Evolutionary conservation across 2,329 filamentous ascomycete genomes (phyloP).

Genomic region (Esteya vermicola): DNA sequence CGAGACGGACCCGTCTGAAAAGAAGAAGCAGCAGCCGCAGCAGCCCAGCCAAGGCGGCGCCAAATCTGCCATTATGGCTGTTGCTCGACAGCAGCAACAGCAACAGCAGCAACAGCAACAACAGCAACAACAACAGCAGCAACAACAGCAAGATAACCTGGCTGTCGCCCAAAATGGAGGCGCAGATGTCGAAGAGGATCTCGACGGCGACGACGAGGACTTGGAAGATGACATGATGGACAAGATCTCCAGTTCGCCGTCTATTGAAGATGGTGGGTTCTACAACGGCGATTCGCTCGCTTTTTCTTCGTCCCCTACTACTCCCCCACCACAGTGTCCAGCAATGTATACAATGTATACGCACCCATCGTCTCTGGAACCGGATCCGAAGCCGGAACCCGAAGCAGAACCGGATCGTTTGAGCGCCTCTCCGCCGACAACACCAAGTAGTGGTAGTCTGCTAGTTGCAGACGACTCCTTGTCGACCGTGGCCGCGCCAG

Average conservation of each 20-base stretch:
- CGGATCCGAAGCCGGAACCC: no score
- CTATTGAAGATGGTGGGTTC: constrained; percentile 96
- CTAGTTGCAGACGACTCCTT: background rate
- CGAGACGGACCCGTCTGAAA: no score
- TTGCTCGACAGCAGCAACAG: background rate
- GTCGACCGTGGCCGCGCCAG: background rate
- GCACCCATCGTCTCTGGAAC: no score
- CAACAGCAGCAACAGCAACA: background rate
- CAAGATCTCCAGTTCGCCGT: constrained; percentile 96
- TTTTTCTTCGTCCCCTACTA: background rate
- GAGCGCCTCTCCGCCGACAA: background rate
- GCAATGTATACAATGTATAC: no score
- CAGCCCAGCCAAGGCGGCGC: constrained; percentile 3
- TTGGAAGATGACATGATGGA: constrained; percentile 91
- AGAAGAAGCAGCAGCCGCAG: no score
- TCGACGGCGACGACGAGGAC: constrained; percentile 55
- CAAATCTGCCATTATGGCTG: constrained; percentile 38
- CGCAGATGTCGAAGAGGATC: constrained; percentile 43
- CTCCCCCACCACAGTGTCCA: constrained; percentile 7
- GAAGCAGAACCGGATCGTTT: no score
- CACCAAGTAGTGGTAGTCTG: constrained; percentile 3
- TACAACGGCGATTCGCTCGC: constrained; percentile 13
- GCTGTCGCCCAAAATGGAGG: constrained; percentile 48
- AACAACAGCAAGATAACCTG: constrained; percentile 34
- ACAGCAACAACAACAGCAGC: background rate